Conservation (phyloP, 2,329 filamentous ascomycete genomes). For the Chaetomium globosum region DNA sequence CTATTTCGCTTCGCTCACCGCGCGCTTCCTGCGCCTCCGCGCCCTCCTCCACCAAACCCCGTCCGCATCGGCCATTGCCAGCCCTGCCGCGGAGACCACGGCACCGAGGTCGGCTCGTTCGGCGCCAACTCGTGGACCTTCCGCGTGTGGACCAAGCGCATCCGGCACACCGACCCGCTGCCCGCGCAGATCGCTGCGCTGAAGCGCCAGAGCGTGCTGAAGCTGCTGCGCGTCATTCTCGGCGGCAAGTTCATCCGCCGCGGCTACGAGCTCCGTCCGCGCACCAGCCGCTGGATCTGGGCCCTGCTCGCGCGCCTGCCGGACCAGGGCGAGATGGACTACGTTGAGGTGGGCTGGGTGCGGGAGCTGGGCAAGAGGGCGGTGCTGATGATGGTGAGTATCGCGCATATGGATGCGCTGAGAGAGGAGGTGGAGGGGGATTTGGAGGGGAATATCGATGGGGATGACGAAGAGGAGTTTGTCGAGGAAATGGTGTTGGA, state of each 20-base stretch:
- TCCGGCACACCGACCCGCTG: slow-evolving; percentile 58
- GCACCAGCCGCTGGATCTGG: slow-evolving; percentile 84
- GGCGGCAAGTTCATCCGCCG: slow-evolving; percentile 64
- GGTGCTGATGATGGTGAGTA: slow-evolving; percentile 59
- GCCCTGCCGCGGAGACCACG: slow-evolving; percentile 58
- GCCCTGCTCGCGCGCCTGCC: slow-evolving; percentile 74
- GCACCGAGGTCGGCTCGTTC: slow-evolving; percentile 58
- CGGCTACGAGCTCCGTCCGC: slow-evolving; percentile 61
- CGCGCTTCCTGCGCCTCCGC: slow-evolving; percentile 68
- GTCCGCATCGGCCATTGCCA: slow-evolving; percentile 54
- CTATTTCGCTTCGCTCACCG: slow-evolving; percentile 68
- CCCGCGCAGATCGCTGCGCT: slow-evolving; percentile 65
- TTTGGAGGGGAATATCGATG: slow-evolving; percentile 37
- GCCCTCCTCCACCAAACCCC: slow-evolving; percentile 59
- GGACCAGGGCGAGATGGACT: slow-evolving; percentile 72
- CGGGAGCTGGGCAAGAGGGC: slow-evolving; percentile 80
- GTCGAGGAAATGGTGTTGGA: slow-evolving; percentile 24
- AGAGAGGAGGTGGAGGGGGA: slow-evolving; percentile 45
- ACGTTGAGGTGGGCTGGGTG: slow-evolving; percentile 73
- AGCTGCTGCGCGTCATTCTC: slow-evolving; percentile 68
- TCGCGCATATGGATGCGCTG: slow-evolving; percentile 56
- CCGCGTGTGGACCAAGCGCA: slow-evolving; percentile 54
- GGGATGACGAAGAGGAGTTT: slow-evolving; percentile 37
- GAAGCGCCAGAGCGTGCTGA: slow-evolving; percentile 66
- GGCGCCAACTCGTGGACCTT: slow-evolving; percentile 54